Evolutionary conservation across 139 green algal species (phyloP), one percentile per base, ranked within the genome.

Genomic region (Picochlorum sp.): DNA sequence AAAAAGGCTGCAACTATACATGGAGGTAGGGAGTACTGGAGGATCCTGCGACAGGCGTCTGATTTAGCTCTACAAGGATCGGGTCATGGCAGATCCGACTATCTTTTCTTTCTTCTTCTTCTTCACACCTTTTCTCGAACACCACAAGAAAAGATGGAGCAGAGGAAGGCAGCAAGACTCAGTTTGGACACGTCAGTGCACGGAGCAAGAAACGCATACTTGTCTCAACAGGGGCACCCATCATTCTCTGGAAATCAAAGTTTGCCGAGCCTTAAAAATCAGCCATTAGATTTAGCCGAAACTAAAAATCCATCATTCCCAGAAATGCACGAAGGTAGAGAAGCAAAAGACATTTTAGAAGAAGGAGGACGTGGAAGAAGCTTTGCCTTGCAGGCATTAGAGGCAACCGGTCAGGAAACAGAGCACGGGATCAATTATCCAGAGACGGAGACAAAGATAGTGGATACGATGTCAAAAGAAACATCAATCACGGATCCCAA

Each of bases 111-210:
- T n/a, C n/a, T n/a, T n/a, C n/a, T n/a, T n/a, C n/a, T n/a, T n/a
- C n/a, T 80, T 47, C 62, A 58, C 3, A 60, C 66, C 20, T 49
- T 52, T 6, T 62, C 71, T n/a, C 55, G 69, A 24, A 69, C 16
- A 28, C 55, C 66, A 45, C 45, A 62, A 9, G 78, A 83, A 50
- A 58, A 69, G 24, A 24, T 55, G 26, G 71, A 78, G 30, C 60
- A 72, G 28, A 69, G 71, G 55, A 86, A 84, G 54, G 77, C 69
- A 4, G 79, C 81, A 2, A 76, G 81, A 47, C 62, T 85, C 8
- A 60, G 63, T 3, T 66, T 87, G 24, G 81, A 87, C 65, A 85
- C 76, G n/a, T 81, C 76, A 21, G 45, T 45, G 14, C 60, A 66
- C 44, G 60, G 60, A 20, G 60, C 6, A 16, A 31, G 60, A 20